Evolutionary conservation across 1,284 basidiomycete genomes (phyloP), one percentile per base, ranked within the genome.

Genomic region (Quambalaria eucalypti): DNA sequence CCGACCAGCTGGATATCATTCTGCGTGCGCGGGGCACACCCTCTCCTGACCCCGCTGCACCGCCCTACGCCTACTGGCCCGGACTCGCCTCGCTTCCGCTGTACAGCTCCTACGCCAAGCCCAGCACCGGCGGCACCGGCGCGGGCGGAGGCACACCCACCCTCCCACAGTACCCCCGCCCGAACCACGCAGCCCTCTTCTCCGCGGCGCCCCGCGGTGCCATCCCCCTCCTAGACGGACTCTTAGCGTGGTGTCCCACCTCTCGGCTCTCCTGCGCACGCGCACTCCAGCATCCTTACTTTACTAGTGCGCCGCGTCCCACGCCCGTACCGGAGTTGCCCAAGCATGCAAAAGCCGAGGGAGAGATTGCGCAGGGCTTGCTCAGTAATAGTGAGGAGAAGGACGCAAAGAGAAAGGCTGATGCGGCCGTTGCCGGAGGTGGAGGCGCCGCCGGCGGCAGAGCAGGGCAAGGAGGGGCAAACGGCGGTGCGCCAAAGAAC

Each of bases 21-120:
- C 97, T 95, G 75, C 85, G 87, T 39, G 93, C 93, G 0, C 81
- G 98, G 19, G 95, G 95, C 0, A 92, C 91, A 4, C 95, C 95
- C 0, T 88, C 88, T 0, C n/a, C n/a, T n/a, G n/a, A n/a, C n/a
- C n/a, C n/a, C n/a, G n/a, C n/a, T n/a, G n/a, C n/a, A n/a, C n/a
- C n/a, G n/a, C n/a, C n/a, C n/a, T 91, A 97, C 69, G 85, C 88
- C 51, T 92, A 97, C 26, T 99, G 95, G 95, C 93, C 93, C 88
- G 91, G 42, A 76, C 55, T 82, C 74, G 38, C 2, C 14, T 12
- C 19, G 4, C n/a, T 31, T 19, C 19, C n/a, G 1, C 44, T 38
- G 26, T 16, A 25, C 16, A 50, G 6, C 28, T 47, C 19, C n/a
- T 23, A 26, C 26, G 8, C 28, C 26, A 1, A 2, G 28, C 29